Evolutionary conservation across 2,329 filamentous ascomycete species (phyloP).

Genomic region (Diplocarpon rosae): DNA sequence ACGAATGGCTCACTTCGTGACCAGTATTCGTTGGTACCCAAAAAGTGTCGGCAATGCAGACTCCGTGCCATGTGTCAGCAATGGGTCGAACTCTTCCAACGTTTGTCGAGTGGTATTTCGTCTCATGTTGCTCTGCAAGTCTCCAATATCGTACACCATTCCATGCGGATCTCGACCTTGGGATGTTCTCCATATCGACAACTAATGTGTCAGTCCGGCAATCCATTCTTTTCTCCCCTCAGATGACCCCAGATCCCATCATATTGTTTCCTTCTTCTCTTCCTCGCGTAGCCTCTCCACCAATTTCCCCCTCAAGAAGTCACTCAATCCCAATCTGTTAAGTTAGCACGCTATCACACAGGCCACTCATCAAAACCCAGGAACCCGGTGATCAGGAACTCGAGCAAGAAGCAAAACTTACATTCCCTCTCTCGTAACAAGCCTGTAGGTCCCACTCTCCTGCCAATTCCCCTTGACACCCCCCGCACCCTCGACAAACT

Average conservation of each 20-base stretch:
- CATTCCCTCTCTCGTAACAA: conserved; percentile 57
- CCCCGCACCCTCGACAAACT: conserved; percentile 34
- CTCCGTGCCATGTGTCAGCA: no score
- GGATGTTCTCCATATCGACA: no score
- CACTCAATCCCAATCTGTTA: conserved; percentile 40
- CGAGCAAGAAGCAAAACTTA: conserved; percentile 32
- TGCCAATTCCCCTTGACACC: conserved; percentile 38
- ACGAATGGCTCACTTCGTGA: no score
- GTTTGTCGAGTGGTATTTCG: no score
- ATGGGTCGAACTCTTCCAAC: no score
- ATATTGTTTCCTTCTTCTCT: conserved; percentile 28
- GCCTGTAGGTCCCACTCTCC: conserved; percentile 50
- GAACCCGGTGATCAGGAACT: background rate
- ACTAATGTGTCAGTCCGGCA: no score
- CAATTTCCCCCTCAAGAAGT: conserved; percentile 43
- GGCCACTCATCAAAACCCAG: background rate
- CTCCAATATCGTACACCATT: no score
- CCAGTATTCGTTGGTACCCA: no score
- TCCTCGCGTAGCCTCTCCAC: conserved; percentile 41
- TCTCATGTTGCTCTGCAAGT: no score
- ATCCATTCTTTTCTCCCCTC: background rate
- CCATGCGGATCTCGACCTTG: no score
- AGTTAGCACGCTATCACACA: conserved; percentile 13
- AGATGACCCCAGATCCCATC: background rate
- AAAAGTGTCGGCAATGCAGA: no score